Conservation (phyloP, 768 basidiomycete genomes). For the Lactarius indigo region DNA sequence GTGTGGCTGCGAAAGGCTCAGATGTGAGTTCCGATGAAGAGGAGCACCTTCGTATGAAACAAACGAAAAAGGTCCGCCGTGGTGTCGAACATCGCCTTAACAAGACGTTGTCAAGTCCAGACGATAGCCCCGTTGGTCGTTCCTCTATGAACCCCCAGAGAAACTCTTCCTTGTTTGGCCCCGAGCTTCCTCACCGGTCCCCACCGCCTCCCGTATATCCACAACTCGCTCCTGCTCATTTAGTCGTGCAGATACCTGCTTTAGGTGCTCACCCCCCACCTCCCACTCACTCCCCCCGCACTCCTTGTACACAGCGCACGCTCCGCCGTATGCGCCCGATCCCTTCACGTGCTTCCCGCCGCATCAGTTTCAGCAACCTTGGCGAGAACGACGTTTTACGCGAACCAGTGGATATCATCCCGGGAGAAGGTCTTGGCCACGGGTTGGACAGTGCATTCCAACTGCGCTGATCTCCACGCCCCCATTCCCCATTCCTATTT, state of each 20-base stretch:
- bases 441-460: constrained; percentile 73
- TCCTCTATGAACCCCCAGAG: constrained; percentile 19
- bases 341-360: constrained; percentile 22
- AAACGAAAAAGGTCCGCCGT: constrained; percentile 24
- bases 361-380: constrained; percentile 25
- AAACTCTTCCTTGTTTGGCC: constrained; percentile 24
- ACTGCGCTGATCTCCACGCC: constrained; percentile 39
- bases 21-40: constrained; percentile 22
- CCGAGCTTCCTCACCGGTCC: constrained; percentile 23
- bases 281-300: constrained; percentile 66
- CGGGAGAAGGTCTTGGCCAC: constrained; percentile 33
- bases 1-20: constrained; percentile 16
- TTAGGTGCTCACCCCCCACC: constrained; percentile 34
- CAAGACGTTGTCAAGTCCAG: constrained; percentile 10
- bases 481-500: neutral
- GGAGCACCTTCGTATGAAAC: constrained; percentile 19
- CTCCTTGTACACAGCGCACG: constrained; percentile 45
- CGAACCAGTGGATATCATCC: constrained; percentile 26
- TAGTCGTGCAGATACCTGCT: constrained; percentile 32
- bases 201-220: neutral
- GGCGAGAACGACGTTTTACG: constrained; percentile 16
- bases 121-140: constrained; percentile 9
- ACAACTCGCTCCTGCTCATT: constrained; percentile 17
- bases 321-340: constrained; percentile 25
- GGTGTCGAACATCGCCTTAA: constrained; percentile 6